These are phyloP conservation scores for Endoconidiophora laricicola DNA, from an alignment of 2,329 filamentous ascomycete genomes.

Conservation along the genomic window DNA sequence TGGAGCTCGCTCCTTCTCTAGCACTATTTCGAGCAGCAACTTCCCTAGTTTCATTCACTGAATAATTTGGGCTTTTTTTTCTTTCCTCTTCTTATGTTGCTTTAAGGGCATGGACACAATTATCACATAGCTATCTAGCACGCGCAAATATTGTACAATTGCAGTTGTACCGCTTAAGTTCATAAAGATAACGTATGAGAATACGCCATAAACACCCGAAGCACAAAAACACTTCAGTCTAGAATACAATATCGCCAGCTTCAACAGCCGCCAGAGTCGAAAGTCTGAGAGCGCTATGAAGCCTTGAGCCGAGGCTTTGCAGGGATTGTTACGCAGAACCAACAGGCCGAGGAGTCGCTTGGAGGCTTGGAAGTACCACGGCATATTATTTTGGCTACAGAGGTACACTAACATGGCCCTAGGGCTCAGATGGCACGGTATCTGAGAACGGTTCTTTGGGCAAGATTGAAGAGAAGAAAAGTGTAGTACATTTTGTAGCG, in stretches of 20 bases:
- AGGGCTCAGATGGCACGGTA: neutral
- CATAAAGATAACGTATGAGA: neutral
- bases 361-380: neutral
- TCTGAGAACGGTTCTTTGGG: neutral
- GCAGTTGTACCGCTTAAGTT: too few species aligned
- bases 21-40: neutral
- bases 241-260: too few species aligned
- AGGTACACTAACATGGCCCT: neutral
- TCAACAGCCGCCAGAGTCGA: neutral
- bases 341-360: constrained; percentile 1
- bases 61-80: neutral
- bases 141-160: too few species aligned
- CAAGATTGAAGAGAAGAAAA: neutral
- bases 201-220: too few species aligned
- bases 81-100: neutral
- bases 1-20: too few species aligned
- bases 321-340: neutral
- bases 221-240: too few species aligned
- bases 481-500: neutral
- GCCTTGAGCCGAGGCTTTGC: constrained; percentile 2
- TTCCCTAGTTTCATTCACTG: neutral
- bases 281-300: neutral
- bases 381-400: constrained; percentile 1
- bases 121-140: too few species aligned
- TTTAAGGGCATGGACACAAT: neutral